These are phyloP conservation scores for Paramyrothecium sp. DNA, from an alignment of 2,329 filamentous ascomycete species.

Conservation along the genomic window DNA sequence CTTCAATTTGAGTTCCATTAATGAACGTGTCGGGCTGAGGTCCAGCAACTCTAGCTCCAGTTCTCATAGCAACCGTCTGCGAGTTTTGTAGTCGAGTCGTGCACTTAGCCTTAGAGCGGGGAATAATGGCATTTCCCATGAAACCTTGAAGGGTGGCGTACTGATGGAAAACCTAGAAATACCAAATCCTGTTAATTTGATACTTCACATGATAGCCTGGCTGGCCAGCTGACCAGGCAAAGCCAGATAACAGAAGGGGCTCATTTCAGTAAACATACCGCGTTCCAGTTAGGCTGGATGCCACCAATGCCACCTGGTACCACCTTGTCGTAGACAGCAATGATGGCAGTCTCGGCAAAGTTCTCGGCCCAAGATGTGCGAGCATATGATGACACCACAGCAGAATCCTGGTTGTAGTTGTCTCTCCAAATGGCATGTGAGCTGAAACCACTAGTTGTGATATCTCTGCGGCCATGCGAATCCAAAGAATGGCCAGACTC, in stretches of 20 bases:
- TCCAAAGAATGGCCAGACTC: conserved; percentile 17
- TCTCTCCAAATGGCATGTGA: conserved; percentile 15
- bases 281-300: conserved; percentile 18
- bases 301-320: conserved; percentile 20
- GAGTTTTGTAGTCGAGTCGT: too few relatives aligned
- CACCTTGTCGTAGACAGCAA: conserved; percentile 21
- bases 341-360: conserved; percentile 21
- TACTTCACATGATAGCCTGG: too few relatives aligned
- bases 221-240: too few relatives aligned
- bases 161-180: conserved; percentile 18
- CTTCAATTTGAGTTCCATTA: too few relatives aligned
- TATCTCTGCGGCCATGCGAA: conserved; percentile 7
- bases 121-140: conserved; percentile 11
- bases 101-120: too few relatives aligned
- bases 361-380: conserved; percentile 16
- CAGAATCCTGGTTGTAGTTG: conserved; percentile 15
- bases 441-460: conserved; percentile 6
- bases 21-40: too few relatives aligned
- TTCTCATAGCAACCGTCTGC: too few relatives aligned
- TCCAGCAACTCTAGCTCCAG: too few relatives aligned
- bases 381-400: conserved; percentile 14
- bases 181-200: too few relatives aligned
- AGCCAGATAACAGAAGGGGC: too few relatives aligned
- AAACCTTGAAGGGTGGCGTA: conserved; percentile 16
- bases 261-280: too few relatives aligned